These are phyloP conservation scores for Schwanniomyces occidentalis DNA, from an alignment of 805 yeast species.

Conservation along the genomic window DNA sequence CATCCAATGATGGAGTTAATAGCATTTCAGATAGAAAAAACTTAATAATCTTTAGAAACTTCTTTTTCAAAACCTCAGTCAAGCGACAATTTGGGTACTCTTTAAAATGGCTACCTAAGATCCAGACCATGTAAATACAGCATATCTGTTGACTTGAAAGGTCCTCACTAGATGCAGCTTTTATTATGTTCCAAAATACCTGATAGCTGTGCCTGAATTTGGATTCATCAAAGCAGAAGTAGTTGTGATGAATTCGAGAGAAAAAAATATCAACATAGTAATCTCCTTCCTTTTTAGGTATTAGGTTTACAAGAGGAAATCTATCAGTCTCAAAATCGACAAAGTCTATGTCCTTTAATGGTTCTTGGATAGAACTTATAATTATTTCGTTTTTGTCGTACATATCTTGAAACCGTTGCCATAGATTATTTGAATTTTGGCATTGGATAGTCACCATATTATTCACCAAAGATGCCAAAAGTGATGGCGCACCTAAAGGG, in stretches of 20 bases:
- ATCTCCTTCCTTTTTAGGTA: slow-evolving; percentile 15
- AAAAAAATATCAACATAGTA: slow-evolving; percentile 3
- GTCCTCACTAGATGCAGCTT: slow-evolving; percentile 1
- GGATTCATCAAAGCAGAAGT: slow-evolving; percentile 1
- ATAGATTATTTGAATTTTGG: no score
- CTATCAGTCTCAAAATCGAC: no score
- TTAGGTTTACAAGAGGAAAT: not conserved
- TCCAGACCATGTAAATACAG: slow-evolving; percentile 49
- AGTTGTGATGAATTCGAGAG: slow-evolving; percentile 2
- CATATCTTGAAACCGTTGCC: slow-evolving; percentile 1
- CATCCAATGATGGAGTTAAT: slow-evolving; percentile 44
- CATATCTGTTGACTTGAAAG: slow-evolving; percentile 27
- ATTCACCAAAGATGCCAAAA: slow-evolving; percentile 10
- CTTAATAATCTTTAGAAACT: slow-evolving; percentile 42
- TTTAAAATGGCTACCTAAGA: slow-evolving; percentile 36
- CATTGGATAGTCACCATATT: no score
- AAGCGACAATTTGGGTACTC: slow-evolving; percentile 10
- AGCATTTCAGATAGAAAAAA: slow-evolving; percentile 44
- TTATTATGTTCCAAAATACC: slow-evolving; percentile 5
- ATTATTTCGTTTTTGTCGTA: no score
- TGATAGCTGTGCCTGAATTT: slow-evolving; percentile 2
- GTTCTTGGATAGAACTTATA: no score
- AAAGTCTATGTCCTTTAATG: no score
- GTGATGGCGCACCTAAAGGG: slow-evolving; percentile 16
- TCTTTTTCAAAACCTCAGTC: slow-evolving; percentile 25